Evolutionary conservation across 345 rosid species (phyloP).

Genomic region (Heritiera littoralis): DNA sequence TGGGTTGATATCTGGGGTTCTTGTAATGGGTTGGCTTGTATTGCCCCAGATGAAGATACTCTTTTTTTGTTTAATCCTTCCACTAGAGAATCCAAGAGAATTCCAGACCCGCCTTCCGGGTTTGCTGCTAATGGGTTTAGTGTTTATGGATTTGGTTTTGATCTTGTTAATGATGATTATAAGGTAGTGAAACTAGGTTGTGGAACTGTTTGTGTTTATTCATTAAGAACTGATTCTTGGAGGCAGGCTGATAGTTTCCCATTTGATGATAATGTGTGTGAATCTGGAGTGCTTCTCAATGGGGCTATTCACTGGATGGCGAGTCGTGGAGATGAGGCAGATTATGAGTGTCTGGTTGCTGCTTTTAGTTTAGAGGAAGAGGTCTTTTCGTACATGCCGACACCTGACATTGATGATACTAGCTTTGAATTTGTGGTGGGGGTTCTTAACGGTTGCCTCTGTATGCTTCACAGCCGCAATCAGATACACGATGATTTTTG

Average conservation of each 20-base stretch:
- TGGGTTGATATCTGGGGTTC: slow-evolving; percentile 41
- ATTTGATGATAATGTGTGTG: slow-evolving; percentile 26
- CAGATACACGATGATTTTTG: slow-evolving; percentile 42
- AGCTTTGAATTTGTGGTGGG: slow-evolving; percentile 37
- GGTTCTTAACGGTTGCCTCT: slow-evolving; percentile 34
- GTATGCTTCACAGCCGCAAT: slow-evolving; percentile 35
- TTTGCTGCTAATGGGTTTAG: neutral
- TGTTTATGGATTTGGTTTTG: slow-evolving; percentile 43
- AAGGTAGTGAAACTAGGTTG: slow-evolving; percentile 31
- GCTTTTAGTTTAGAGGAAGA: slow-evolving; percentile 41
- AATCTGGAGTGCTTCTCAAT: slow-evolving; percentile 33
- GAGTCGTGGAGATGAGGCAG: neutral
- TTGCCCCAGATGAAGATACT: slow-evolving; percentile 31
- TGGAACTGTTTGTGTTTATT: slow-evolving; percentile 34
- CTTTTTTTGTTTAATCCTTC: slow-evolving; percentile 50
- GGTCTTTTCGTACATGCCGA: slow-evolving; percentile 33
- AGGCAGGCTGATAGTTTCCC: slow-evolving; percentile 22
- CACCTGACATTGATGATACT: slow-evolving; percentile 35
- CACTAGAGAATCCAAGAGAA: slow-evolving; percentile 43
- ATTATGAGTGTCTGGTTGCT: slow-evolving; percentile 18
- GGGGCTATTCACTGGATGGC: slow-evolving; percentile 45
- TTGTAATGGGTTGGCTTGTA: slow-evolving; percentile 47
- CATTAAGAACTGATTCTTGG: slow-evolving; percentile 40
- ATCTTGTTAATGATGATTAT: slow-evolving; percentile 36
- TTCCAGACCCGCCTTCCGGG: slow-evolving; percentile 18